These are phyloP conservation scores for Salmacisia buchloeana DNA, from an alignment of 1,284 basidiomycete genomes.

Conservation along the genomic window DNA sequence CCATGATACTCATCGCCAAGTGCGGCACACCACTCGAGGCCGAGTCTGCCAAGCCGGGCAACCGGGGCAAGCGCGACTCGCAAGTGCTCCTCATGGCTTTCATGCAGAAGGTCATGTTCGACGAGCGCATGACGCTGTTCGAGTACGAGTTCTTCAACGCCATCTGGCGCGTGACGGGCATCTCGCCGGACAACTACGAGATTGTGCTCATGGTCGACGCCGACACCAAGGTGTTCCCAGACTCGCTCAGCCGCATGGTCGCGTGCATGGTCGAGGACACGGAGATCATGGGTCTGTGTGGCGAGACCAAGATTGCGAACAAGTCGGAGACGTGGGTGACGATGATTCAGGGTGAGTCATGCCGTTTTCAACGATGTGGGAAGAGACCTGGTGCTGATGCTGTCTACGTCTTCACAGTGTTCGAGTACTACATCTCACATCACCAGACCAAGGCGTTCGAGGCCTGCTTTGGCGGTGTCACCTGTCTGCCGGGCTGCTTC, in stretches of 20 bases:
- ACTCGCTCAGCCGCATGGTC: constrained; percentile 53
- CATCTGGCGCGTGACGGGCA: constrained; percentile 54
- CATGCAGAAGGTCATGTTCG: constrained; percentile 55
- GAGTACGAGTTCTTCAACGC: constrained; percentile 56
- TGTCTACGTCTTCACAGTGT: constrained; percentile 54
- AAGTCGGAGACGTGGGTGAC: constrained; percentile 55
- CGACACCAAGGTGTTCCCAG: constrained; percentile 54
- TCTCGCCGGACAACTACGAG: constrained; percentile 53
- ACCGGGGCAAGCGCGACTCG: constrained; percentile 95
- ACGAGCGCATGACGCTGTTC: constrained; percentile 55
- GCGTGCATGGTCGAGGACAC: constrained; percentile 55
- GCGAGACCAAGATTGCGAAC: constrained; percentile 56
- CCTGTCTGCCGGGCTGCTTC: constrained; percentile 55
- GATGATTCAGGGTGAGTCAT: constrained; percentile 52
- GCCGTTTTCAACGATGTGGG: not conserved
- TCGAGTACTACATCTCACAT: constrained; percentile 99
- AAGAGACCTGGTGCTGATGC: not conserved
- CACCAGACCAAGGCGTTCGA: constrained; percentile 67
- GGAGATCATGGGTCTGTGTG: constrained; percentile 56
- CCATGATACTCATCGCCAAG: constrained; percentile 90
- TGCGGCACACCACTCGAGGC: constrained; percentile 65
- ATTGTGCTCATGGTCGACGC: constrained; percentile 54
- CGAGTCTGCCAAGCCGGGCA: constrained; percentile 87
- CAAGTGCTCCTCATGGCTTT: constrained; percentile 65
- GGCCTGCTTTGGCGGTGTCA: constrained; percentile 54